Evolutionary conservation across 2,329 filamentous ascomycete species (phyloP), one percentile per base, ranked within the genome.

Genomic region (Gaeumannomyces tritici): DNA sequence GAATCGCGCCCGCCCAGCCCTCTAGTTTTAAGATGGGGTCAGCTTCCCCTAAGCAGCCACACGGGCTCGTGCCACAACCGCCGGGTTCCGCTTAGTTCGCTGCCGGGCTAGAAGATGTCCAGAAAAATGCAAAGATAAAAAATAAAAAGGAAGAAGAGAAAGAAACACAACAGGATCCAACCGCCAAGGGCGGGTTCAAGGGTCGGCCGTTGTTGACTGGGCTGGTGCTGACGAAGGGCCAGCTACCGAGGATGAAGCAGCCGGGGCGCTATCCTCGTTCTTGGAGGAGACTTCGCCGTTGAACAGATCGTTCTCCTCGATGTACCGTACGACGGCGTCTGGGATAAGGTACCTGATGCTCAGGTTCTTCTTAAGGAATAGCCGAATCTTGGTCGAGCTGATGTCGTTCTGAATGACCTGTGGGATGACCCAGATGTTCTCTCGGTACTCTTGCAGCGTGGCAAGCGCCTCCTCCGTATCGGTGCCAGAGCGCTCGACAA

Each of bases 351-450:
- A 93, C 66, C 89, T 85, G 59, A 96, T 89, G 68, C 88, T 92
- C 87, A 95, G 89, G 66, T 91, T 86, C 69, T 89, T 83, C 70
- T 89, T 85, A 42, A 93, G 74, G 71, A 96, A 90, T 3, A 96
- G 78, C 55, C 93, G 85, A 64, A 96, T 93, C 77, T 96, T 87
- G 15, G 85, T 88, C 65, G 85, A 89, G 67, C 86, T 90, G 64
- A 95, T 88, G 69, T 95, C 89, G 73, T 95, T 95, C 67, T 90
- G 87, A 59, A 96, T 93, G 61, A 96, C 83, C 74, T 96, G 91
- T 63, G 90, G 89, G 66, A 96, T 93, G 62, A 96, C 89, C 70
- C 91, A 88, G 65, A 96, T 87, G 68, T 96, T 95, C 69, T 92
- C 85, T 70, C 91, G 88, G 84, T 89, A 97, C 64, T 86, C 84